phyloP scores from a whole-genome alignment of 1,284 basidiomycete species.

The Cutaneotrichosporon sp. region DNA sequence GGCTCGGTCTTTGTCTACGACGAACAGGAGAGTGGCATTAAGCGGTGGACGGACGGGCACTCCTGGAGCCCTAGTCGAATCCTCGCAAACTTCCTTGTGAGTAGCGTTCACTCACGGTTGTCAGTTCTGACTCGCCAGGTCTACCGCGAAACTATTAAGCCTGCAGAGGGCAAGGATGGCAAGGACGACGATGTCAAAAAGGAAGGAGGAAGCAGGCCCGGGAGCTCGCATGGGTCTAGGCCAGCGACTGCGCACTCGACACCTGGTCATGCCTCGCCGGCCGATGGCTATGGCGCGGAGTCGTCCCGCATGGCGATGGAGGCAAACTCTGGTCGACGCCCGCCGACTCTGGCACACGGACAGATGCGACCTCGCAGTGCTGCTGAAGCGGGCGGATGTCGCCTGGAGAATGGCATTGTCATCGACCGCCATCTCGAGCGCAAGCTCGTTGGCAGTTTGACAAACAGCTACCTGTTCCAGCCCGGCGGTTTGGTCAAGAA shows the following conservation, averaged over 20 bases:
- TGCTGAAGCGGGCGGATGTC: conserved; percentile 27
- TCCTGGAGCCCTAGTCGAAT: conserved; percentile 72
- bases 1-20: conserved; percentile 98
- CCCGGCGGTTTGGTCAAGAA: conserved; percentile 91
- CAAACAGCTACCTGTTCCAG: conserved; percentile 89
- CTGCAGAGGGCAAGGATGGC: conserved; percentile 25
- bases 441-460: conserved; percentile 80
- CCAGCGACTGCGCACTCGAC: conserved; percentile 23
- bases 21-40: conserved; percentile 95
- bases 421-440: conserved; percentile 59
- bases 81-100: conserved; percentile 83
- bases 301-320: conserved; percentile 28
- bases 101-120: conserved; percentile 26
- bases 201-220: conserved; percentile 18
- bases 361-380: conserved; percentile 26
- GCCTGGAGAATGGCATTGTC: conserved; percentile 25
- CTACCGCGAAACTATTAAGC: conserved; percentile 88
- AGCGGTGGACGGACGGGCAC: conserved; percentile 97
- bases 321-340: conserved; percentile 12
- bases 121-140: conserved; percentile 56
- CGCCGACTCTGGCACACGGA: conserved; percentile 20
- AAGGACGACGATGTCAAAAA: conserved; percentile 22
- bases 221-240: conserved; percentile 17
- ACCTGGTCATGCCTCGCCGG: conserved; percentile 17
- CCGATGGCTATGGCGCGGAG: conserved; percentile 16